Base-by-base conservation (phyloP, 371 early-diverging fungal genomes). In the Neoconidiobolus thromboides region DNA sequence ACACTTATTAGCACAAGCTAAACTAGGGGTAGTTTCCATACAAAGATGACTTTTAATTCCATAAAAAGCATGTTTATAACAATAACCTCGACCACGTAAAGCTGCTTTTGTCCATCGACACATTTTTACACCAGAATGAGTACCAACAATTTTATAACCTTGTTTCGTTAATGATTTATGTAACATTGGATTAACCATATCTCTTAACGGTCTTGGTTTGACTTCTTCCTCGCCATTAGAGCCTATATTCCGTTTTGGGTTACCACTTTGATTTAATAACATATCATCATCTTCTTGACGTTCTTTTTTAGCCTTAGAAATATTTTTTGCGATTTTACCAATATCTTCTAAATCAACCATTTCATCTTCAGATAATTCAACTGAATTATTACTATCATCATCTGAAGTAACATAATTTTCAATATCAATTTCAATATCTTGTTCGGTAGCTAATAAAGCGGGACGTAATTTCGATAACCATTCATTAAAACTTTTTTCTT, bases 1-100 rank as follows among this genome's bases (percentile, higher is more conserved):
- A 64, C 85, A 88, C 63, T 85, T 85, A 69, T 88, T 88, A 12
- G 85, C 83, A 62, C 88, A 88, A 7, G 88, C 86, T 51, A 88
- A 66, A 1, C 80, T 77, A 14, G 83, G 83, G 0, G 81, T 84
- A 0, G 80, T 79, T 61, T 82, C 82, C 77, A 80, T 82, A 66
- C 84, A 83, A 55, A 76, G 64, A 66, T 80, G 81, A 46, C 75
- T 75, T 62, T 76, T 77, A 39, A 81, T 84, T 38, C 80, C 81
- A 52, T 81, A 84, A 64, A 83, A 75, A 55, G 85, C 69, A 70
- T 85, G 81, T 63, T 85, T 88, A 66, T 86, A 88, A 63, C 86
- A 88, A 62, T 83, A 85, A 26, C 88, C 88, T 51, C 83, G 76
- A 39, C 86, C 86, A 59, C 85, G 73, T 43, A 88, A 66, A 55